Conservation (phyloP, 208 protist species). For the Trypanosoma mega region DNA sequence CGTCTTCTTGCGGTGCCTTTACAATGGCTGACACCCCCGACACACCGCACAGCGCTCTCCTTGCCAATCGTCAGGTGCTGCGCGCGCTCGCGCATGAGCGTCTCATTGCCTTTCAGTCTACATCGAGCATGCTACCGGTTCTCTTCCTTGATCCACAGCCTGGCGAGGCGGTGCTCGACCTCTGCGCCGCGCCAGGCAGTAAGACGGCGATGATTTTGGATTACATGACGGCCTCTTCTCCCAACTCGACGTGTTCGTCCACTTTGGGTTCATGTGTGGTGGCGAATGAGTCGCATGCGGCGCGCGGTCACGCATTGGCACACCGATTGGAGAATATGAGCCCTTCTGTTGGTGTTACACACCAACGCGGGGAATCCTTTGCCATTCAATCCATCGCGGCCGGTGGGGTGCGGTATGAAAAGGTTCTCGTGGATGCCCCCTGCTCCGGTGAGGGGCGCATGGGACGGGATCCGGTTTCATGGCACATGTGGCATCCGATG, state of each 20-base stretch:
- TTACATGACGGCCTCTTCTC: slow-evolving; percentile 29
- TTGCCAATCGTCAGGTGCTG: slow-evolving; percentile 57
- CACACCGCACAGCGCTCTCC: slow-evolving; percentile 34
- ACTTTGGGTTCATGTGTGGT: slow-evolving; percentile 38
- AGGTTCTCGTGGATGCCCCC: slow-evolving; percentile 92
- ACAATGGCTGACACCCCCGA: slow-evolving; percentile 38
- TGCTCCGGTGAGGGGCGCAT: slow-evolving; percentile 95
- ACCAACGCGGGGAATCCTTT: slow-evolving; percentile 28
- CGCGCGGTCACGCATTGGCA: slow-evolving; percentile 34
- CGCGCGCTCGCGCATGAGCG: slow-evolving; percentile 54
- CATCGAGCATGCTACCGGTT: slow-evolving; percentile 79
- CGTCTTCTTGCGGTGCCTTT: slow-evolving; percentile 53
- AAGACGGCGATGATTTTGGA: slow-evolving; percentile 74
- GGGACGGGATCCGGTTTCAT: slow-evolving; percentile 62
- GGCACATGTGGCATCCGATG: slow-evolving; percentile 83
- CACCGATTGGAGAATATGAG: slow-evolving; percentile 44
- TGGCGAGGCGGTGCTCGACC: slow-evolving; percentile 69
- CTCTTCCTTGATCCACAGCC: slow-evolving; percentile 60
- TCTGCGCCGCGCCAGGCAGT: slow-evolving; percentile 84
- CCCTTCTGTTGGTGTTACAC: slow-evolving; percentile 37
- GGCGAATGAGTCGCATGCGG: slow-evolving; percentile 59
- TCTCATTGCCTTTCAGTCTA: slow-evolving; percentile 64
- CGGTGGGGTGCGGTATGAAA: slow-evolving; percentile 53
- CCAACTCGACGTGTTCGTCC: neutral
- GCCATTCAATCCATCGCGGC: slow-evolving; percentile 2